Conservation (phyloP, 2,329 filamentous ascomycete species). For the Magnaporthiopsis incrustans region DNA sequence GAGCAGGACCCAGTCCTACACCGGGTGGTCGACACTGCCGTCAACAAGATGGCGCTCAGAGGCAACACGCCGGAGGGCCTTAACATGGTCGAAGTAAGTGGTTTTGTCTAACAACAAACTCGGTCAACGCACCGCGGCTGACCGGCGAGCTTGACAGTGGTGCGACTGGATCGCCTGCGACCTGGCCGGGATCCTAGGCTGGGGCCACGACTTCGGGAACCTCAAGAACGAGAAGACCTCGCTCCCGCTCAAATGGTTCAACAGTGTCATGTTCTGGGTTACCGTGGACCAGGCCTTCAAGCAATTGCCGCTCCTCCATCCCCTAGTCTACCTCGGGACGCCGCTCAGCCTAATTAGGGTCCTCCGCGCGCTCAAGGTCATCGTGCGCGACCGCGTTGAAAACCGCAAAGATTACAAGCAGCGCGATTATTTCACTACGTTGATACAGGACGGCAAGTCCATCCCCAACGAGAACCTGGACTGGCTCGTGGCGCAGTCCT, state of each 20-base stretch:
- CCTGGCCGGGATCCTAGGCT: slow-evolving; percentile 4
- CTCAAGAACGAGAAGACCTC: neutral
- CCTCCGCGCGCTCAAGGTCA: neutral
- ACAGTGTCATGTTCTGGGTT: neutral
- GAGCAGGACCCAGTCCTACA: no score
- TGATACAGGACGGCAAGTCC: neutral
- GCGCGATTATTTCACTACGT: neutral
- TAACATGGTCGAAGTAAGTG: no score
- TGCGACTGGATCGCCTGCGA: slow-evolving; percentile 7
- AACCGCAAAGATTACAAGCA: neutral
- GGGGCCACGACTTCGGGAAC: slow-evolving; percentile 3
- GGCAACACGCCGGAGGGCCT: no score
- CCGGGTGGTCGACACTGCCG: no score
- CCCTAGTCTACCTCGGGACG: neutral
- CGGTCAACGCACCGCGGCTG: no score
- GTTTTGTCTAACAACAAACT: no score
- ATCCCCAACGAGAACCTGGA: neutral
- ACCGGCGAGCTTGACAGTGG: neutral
- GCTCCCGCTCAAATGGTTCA: slow-evolving; percentile 1
- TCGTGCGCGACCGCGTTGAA: neutral
- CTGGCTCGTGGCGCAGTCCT: no score
- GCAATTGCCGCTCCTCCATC: neutral
- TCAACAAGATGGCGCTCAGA: no score
- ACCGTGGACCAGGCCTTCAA: neutral
- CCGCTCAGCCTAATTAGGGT: neutral